Base-by-base conservation (phyloP, 805 yeast species). In the Candida rishiriensis region DNA sequence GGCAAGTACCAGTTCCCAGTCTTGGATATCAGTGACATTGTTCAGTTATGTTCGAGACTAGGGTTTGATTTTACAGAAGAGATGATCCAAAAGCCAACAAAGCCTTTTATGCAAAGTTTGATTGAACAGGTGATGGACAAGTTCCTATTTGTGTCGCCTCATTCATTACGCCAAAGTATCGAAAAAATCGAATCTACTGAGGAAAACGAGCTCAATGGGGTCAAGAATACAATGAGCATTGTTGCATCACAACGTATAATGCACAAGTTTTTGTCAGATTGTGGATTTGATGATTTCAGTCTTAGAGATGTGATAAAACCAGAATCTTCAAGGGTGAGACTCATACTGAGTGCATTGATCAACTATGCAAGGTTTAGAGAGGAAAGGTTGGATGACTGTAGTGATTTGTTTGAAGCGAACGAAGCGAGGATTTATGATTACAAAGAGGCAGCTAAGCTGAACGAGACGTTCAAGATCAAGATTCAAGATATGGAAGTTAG, bases 281-380 rank as follows among this genome's bases (percentile, higher is more conserved):
- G 91, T 57, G 96, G 96, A 0, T 76, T 89, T 2, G 72, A 78
- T 45, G 96, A 89, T 61, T 85, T 88, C 57, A 76, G 81, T 36
- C 69, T 88, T 40, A 71, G 77, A 66, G 97, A 89, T 65, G 68
- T 89, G 29, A 70, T 78, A 46, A 80, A 79, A 51, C 97, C 97
- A 0, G 96, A 88, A n/a, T 69, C 85, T 0, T 64, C 61, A 33
- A 69, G 95, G 46, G 71, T 79, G 1, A 68, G 80, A 49, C 68
- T 91, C 38, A 71, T 88, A 16, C 63, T 88, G 26, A 87, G 95
- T 59, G 93, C 93, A 1, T 80, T 88, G 40, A 85, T 88, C 17
- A 89, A 89, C 60, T 89, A 79, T 70, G 95, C 95, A 1, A 68
- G 91, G 44, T 88, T 85, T 56, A 73, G 95, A 52, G 95, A 87